Evolutionary conservation across 331 rosid genomes (phyloP), one percentile per base, ranked within the genome.

Genomic region (Phaseolus coccineus): DNA sequence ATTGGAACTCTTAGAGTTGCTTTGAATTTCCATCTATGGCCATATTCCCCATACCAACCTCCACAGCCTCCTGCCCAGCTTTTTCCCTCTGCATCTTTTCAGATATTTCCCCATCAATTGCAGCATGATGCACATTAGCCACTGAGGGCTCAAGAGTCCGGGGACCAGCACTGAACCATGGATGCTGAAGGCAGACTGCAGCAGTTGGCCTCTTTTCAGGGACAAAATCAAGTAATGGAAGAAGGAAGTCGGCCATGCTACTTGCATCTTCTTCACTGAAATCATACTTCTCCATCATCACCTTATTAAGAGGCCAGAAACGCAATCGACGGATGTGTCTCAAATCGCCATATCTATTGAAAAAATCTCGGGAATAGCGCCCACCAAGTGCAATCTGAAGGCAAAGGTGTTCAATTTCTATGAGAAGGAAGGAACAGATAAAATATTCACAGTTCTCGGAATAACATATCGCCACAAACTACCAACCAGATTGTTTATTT

Each of bases 141-240:
- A 73, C 7, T 1, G 85, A 89, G 42, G 94, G 91, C 77, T 88
- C 87, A 46, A 77, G 94, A 82, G 81, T 84, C 14, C 69, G 83
- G 52, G 91, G 93, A 81, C 87, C 88, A 24, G 89, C 81, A 77
- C 76, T 85, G 53, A 93, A 55, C 97, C 96, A 93, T 24, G 93
- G 88, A 87, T 93, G 96, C 75, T 14, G 83, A 83, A 93, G 96
- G 80, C 93, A 88, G 71, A 85, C 91, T 25, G 87, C 94, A 24
- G 97, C 97, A 4, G 93, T 91, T 42, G 93, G 97, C 80, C 97
- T 89, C 81, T 89, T 93, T 51, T 91, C 97, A 28, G 97, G 90
- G 77, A 80, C 91, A 84, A 91, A 91, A 85, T 91, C 96, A 77
- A 93, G 93, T 81, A 91, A 81, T 40, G 93, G 93, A 68, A 81